Percentiles rank a stretch among this genome's conserved stretches.
These are phyloP conservation scores for Linnemannia elongata DNA, from an alignment of 192 early-diverging fungal genomes.

Conservation along the genomic window DNA sequence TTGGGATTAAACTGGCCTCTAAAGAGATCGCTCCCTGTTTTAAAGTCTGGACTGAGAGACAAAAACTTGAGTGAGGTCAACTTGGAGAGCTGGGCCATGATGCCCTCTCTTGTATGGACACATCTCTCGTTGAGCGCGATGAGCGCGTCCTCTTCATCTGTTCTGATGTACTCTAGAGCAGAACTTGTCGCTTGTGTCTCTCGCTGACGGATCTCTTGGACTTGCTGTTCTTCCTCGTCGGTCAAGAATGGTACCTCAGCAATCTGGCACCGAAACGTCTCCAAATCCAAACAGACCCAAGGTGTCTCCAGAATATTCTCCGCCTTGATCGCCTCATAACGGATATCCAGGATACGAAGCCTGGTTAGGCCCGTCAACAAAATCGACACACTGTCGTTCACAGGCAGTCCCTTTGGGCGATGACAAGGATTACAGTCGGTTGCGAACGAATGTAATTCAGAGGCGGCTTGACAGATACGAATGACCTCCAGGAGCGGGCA, in stretches of 20 bases:
- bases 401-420: no score
- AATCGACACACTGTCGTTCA: not conserved
- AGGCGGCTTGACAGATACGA: no score
- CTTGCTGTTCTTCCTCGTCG: not conserved
- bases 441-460: no score
- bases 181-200: not conserved
- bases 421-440: no score
- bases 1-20: not conserved
- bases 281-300: not conserved
- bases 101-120: not conserved
- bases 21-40: not conserved
- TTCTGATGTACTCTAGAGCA: not conserved
- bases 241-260: not conserved
- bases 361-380: not conserved
- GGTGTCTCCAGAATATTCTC: not conserved
- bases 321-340: not conserved
- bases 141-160: not conserved
- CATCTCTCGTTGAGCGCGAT: no score
- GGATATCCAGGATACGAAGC: not conserved
- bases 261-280: not conserved
- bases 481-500: not conserved
- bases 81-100: not conserved
- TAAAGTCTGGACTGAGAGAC: not conserved
- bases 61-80: not conserved
- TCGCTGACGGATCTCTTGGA: not conserved